Base-by-base conservation (phyloP, 202 grass and related monocot genomes). In the Brachypodium distachyon region DNA sequence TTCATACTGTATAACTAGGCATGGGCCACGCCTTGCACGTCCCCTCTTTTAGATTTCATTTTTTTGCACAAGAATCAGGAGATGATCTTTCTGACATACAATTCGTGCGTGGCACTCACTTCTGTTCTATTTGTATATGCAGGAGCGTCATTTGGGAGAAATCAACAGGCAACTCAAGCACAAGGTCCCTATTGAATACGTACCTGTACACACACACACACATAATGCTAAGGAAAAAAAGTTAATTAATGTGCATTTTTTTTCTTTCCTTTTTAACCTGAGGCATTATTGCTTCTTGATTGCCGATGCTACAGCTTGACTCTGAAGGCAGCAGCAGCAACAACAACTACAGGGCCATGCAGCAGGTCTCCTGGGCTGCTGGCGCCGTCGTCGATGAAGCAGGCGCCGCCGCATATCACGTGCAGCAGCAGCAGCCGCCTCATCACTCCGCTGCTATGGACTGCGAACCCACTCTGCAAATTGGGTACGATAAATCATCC, bases 121-220 rank as follows among this genome's bases (percentile, higher is more conserved):
- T 74, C 41, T 59, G 12, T 4, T 55, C 26, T 42, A 42, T 46
- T 50, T 40, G n/a, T 14, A 16, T 41, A 67, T n/a, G 64, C 71
- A 99, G 96, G 96, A 99, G 72, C 96, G 92, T 67, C 92, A 94
- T 64, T 72, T 96, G 22, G 92, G 83, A 38, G 96, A 95, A 83
- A 81, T 99, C 72, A 99, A 96, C 73, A 99, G 83, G 74, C 96
- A 99, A 74, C 89, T 99, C 27, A 96, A 81, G 68, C 84, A 83
- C 51, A 90, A 89, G 96, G 96, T 95, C 32, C 13, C 21, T 82
- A 42, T 42, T 44, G 14, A 1, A 55, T 17, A 59, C 9, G 23
- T 34, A 63, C 4, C n/a, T 44, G 23, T 14, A 53, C 29, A 33
- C 5, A 39, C n/a, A 18, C 9, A 31, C 8, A 43, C 21, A 7